Evolutionary conservation across 805 yeast genomes (phyloP), one percentile per base, ranked within the genome.

Genomic region (Candida methanosorbosa): DNA sequence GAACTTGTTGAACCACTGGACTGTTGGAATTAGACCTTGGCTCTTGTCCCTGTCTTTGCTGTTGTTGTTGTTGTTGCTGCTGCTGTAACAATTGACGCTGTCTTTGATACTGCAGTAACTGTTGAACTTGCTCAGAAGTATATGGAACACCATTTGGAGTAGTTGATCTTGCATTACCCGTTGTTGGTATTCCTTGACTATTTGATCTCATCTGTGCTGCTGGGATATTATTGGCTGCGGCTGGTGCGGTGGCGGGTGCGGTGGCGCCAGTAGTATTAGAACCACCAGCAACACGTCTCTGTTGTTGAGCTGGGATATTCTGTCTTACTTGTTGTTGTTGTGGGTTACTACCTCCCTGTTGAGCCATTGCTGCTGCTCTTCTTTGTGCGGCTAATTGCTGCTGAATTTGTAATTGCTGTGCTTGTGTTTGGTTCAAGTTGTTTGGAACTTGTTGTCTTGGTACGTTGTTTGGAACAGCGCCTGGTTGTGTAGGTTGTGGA

Each of bases 91-190:
- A 40, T 36, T 71, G 57, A 32, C 74, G 57, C 40, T 71, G 76
- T 38, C 69, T 68, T 46, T 70, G 75, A 23, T 69, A 43, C 35
- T 71, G 78, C 30, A 75, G 53, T 30, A 76, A 48, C 41, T 72
- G 75, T 45, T 76, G 81, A 12, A 76, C 53, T 43, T 77, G 84
- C 38, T 76, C 82, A 9, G 69, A 68, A 0, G 80, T 72, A 37
- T 72, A 71, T 9, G 76, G 75, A 1, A 73, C 64, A 4, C 78
- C 78, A 46, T 71, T 70, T 9, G 79, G 71, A 2, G 70, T 62
- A 0, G 72, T 62, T 4, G 75, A 64, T 24, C 65, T 26, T 9
- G 13, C 25, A 16, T 16, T 30, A n/a, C 20, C 21, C 3, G 15
- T 18, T 8, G 24, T 25, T 14, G 25, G 18, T 15, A 29, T 15